Evolutionary conservation across 2,329 filamentous ascomycete species (phyloP).

Genomic region (Beauveria varroae): DNA sequence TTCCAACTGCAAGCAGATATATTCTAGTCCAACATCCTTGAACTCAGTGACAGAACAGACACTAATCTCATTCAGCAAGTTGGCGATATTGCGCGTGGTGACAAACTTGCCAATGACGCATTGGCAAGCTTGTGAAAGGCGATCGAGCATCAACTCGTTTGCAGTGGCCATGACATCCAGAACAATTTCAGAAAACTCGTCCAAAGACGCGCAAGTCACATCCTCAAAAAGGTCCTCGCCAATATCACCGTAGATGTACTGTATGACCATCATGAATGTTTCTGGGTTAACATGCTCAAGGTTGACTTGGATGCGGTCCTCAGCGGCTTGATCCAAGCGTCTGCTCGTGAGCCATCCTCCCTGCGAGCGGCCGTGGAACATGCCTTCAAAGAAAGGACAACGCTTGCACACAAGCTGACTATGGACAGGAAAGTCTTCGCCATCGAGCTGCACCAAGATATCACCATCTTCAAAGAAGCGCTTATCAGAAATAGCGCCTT

Average conservation of each 20-base stretch:
- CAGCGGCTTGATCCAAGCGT: slow-evolving; percentile 34
- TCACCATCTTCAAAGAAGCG: slow-evolving; percentile 75
- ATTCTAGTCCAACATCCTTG: slow-evolving; percentile 82
- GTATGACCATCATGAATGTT: slow-evolving; percentile 72
- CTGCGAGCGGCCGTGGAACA: slow-evolving; percentile 81
- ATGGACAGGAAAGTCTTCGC: slow-evolving; percentile 65
- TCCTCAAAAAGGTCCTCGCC: slow-evolving; percentile 76
- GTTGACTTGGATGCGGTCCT: slow-evolving; percentile 59
- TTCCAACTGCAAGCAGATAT: slow-evolving; percentile 86
- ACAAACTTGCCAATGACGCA: slow-evolving; percentile 74
- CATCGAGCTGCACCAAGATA: slow-evolving; percentile 69
- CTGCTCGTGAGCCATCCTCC: slow-evolving; percentile 77
- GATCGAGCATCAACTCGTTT: slow-evolving; percentile 92
- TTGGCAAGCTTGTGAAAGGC: slow-evolving; percentile 85
- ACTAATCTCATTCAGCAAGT: slow-evolving; percentile 77
- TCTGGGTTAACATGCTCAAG: slow-evolving; percentile 69
- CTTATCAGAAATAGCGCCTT: slow-evolving; percentile 57
- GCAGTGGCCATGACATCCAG: slow-evolving; percentile 85
- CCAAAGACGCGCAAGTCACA: slow-evolving; percentile 61
- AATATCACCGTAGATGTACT: slow-evolving; percentile 75
- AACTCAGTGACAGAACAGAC: slow-evolving; percentile 78
- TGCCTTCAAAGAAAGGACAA: slow-evolving; percentile 84
- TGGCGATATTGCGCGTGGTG: slow-evolving; percentile 78
- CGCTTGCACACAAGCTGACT: slow-evolving; percentile 72
- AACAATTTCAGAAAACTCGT: slow-evolving; percentile 82